These are phyloP conservation scores for Chlamydomonas applanata DNA, from an alignment of 139 green algal species.

Conservation along the genomic window DNA sequence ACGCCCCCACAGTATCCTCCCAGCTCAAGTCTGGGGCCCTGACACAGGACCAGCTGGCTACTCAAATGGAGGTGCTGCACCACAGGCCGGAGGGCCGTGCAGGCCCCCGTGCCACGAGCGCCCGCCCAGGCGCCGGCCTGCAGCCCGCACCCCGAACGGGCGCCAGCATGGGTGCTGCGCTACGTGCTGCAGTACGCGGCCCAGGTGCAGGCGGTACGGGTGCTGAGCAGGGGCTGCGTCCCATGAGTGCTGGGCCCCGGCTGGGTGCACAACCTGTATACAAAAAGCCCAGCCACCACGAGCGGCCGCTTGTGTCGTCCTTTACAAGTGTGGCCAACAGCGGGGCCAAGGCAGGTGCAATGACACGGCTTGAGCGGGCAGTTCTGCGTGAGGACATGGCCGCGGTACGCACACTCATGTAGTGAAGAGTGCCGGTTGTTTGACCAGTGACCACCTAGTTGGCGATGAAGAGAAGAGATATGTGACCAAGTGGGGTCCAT, in stretches of 20 bases:
- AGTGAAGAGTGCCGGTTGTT: too few relatives aligned
- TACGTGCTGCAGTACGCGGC: background rate
- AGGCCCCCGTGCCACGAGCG: too few relatives aligned
- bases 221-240: background rate
- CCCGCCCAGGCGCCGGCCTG: background rate
- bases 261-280: background rate
- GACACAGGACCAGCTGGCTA: too few relatives aligned
- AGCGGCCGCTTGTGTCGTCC: background rate
- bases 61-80: too few relatives aligned
- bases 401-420: background rate
- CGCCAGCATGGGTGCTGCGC: background rate
- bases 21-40: too few relatives aligned
- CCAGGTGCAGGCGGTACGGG: background rate
- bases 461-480: too few relatives aligned
- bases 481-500: too few relatives aligned
- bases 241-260: background rate
- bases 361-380: background rate
- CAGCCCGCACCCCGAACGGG: background rate
- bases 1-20: background rate
- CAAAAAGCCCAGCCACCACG: background rate
- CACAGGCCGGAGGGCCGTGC: too few relatives aligned
- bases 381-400: background rate
- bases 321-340: slow-evolving; percentile 1
- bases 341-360: background rate
- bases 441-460: too few relatives aligned